Percentiles rank a stretch among this genome's conserved stretches.
phyloP scores from a whole-genome alignment of 768 basidiomycete species.

The Serendipita vermifera region DNA sequence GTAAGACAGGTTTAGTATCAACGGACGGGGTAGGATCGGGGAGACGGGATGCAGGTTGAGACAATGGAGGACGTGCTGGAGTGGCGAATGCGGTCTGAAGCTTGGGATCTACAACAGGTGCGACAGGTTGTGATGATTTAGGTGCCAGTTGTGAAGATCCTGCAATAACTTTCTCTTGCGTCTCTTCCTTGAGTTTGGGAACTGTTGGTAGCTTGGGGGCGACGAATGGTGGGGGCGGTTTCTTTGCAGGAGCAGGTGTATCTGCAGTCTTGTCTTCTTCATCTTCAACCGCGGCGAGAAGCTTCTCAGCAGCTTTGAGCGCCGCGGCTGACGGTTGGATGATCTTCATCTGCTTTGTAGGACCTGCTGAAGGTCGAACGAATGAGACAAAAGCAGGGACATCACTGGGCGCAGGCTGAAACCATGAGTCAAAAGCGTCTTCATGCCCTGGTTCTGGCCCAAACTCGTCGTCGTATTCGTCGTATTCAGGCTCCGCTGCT shows the following conservation, averaged over 20 bases:
- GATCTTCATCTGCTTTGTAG: slow-evolving; percentile 32
- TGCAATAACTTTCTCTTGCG: neutral
- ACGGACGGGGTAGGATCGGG: too few species aligned
- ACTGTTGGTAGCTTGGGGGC: neutral
- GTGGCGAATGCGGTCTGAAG: neutral
- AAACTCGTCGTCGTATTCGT: neutral
- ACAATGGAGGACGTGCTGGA: neutral
- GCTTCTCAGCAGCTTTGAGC: slow-evolving; percentile 41
- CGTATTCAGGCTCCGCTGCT: too few species aligned
- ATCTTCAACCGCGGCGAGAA: slow-evolving; percentile 25
- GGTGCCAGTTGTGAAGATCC: slow-evolving; percentile 8
- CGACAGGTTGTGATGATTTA: neutral
- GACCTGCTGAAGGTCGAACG: slow-evolving; percentile 18
- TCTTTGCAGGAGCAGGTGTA: too few species aligned
- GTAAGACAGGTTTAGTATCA: too few species aligned
- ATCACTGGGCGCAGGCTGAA: neutral
- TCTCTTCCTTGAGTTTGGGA: neutral
- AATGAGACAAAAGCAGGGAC: slow-evolving; percentile 11
- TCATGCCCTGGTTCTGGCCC: neutral
- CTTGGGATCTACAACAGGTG: neutral
- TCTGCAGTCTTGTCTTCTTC: slow-evolving; percentile 11
- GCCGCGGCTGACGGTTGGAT: slow-evolving; percentile 42
- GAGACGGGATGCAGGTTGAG: neutral
- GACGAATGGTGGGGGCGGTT: too few species aligned
- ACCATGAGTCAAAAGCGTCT: slow-evolving; percentile 10